Conservation (phyloP, 371 early-diverging fungal species). For the Syncephalastrum sp. region DNA sequence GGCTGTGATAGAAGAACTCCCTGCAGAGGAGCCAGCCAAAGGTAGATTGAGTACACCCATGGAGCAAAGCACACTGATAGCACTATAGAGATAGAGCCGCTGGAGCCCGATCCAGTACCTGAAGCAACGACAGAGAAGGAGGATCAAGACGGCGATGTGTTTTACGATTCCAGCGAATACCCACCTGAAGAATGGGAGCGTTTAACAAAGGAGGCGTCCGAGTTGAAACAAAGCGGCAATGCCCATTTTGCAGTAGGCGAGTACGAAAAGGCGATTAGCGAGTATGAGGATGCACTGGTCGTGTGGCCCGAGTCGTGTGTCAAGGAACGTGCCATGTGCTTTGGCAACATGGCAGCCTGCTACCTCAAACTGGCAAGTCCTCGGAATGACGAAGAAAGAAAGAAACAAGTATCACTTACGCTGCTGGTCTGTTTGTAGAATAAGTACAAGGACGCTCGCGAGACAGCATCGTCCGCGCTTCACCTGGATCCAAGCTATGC, state of each 20-base stretch:
- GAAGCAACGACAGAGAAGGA: background rate
- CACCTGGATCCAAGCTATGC: conserved; percentile 68
- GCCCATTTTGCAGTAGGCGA: conserved; percentile 47
- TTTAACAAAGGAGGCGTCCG: conserved; percentile 44
- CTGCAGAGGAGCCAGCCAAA: conserved; percentile 13
- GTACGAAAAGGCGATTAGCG: conserved; percentile 49
- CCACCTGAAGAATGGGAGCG: conserved; percentile 33
- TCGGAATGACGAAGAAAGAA: background rate
- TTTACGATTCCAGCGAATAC: conserved; percentile 41
- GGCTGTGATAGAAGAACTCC: conserved; percentile 53
- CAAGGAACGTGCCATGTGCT: conserved; percentile 56
- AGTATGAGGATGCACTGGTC: conserved; percentile 63
- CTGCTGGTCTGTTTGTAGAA: conserved; percentile 26
- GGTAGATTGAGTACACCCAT: background rate
- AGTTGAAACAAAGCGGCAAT: conserved; percentile 57
- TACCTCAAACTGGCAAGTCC: conserved; percentile 54
- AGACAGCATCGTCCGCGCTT: conserved; percentile 60
- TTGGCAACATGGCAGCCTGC: conserved; percentile 71
- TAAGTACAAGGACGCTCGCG: conserved; percentile 48
- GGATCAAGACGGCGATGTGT: conserved; percentile 42
- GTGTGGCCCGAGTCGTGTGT: conserved; percentile 46
- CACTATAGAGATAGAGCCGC: background rate
- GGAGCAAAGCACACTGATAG: background rate
- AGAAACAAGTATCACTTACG: background rate
- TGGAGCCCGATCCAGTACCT: background rate